Percentiles rank a stretch among this genome's conserved stretches.
Conservation (phyloP, 169 alveolate species). For the Ichthyophthirius multifiliis region DNA sequence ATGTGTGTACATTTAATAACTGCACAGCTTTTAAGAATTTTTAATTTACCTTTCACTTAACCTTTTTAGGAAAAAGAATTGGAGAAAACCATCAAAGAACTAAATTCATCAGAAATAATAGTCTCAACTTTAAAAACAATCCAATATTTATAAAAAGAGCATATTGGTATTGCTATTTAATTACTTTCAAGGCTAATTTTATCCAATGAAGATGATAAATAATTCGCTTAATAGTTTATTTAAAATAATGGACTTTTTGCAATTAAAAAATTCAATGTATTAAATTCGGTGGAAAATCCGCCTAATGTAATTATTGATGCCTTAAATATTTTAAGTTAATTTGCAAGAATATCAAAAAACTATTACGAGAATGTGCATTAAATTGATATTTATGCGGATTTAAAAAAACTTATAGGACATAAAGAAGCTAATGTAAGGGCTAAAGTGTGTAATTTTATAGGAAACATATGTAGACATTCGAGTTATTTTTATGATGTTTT, state of each 20-base stretch:
- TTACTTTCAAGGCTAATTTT: constrained; percentile 61
- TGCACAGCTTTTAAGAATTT: constrained; percentile 63
- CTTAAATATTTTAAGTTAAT: constrained; percentile 64
- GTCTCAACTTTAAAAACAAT: constrained; percentile 46
- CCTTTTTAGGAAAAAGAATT: constrained; percentile 44
- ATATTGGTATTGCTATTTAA: constrained; percentile 56
- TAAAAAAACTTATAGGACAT: constrained; percentile 62
- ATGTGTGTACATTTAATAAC: constrained; percentile 59
- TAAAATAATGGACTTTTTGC: constrained; percentile 68
- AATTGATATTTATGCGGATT: constrained; percentile 66
- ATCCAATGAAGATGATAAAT: constrained; percentile 63
- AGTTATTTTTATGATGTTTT: constrained; percentile 84
- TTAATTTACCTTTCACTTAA: constrained; percentile 64
- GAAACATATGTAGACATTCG: constrained; percentile 88
- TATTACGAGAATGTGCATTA: constrained; percentile 80
- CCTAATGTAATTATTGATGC: constrained; percentile 69
- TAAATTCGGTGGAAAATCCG: constrained; percentile 56
- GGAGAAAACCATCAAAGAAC: constrained; percentile 47
- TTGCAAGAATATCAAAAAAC: constrained; percentile 82
- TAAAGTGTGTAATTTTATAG: constrained; percentile 86
- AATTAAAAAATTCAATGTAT: constrained; percentile 64
- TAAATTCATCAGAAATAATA: constrained; percentile 64
- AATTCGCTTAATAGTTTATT: constrained; percentile 70
- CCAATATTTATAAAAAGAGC: constrained; percentile 59
- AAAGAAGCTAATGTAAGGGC: constrained; percentile 82